These are phyloP conservation scores for Fusarium pininemorale DNA, from an alignment of 2,329 filamentous ascomycete species.

Conservation along the genomic window DNA sequence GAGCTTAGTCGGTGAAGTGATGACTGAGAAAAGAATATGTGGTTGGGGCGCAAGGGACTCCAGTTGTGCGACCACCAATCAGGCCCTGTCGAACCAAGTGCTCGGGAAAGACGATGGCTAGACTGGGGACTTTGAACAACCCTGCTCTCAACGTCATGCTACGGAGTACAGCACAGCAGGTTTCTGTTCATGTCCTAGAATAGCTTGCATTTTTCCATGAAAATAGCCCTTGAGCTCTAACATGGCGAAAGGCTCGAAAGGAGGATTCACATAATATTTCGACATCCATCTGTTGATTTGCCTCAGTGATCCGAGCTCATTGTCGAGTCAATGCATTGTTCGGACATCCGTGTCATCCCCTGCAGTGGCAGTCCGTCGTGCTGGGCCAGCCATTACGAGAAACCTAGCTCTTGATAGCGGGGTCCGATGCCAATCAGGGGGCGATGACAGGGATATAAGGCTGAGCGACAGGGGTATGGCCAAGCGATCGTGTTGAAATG, in stretches of 20 bases:
- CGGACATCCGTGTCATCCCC: constrained; percentile 6
- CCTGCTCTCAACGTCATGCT: constrained; percentile 31
- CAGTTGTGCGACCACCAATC: constrained; percentile 41
- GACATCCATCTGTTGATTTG: constrained; percentile 5
- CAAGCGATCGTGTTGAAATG: constrained; percentile 34
- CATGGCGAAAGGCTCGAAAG: neutral
- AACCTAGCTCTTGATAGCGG: constrained; percentile 26
- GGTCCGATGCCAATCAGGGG: constrained; percentile 41
- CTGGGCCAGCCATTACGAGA: constrained; percentile 27
- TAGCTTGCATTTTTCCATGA: neutral
- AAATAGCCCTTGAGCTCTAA: neutral
- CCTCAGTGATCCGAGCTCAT: constrained; percentile 17
- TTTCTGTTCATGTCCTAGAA: neutral
- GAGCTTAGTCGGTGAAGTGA: constrained; percentile 33
- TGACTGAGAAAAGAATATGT: constrained; percentile 19
- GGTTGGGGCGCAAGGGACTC: constrained; percentile 27
- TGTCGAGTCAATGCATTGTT: constrained; percentile 33
- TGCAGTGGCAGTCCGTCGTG: constrained; percentile 22
- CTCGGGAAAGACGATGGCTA: constrained; percentile 34
- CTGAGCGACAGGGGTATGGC: constrained; percentile 27
- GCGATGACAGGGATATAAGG: constrained; percentile 31
- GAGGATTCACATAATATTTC: constrained; percentile 1
- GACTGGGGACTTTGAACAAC: constrained; percentile 29
- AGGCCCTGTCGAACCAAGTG: constrained; percentile 38
- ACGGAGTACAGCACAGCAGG: neutral